These are phyloP conservation scores for Tympanopsis confertula DNA, from an alignment of 2,329 filamentous ascomycete genomes.

Conservation along the genomic window DNA sequence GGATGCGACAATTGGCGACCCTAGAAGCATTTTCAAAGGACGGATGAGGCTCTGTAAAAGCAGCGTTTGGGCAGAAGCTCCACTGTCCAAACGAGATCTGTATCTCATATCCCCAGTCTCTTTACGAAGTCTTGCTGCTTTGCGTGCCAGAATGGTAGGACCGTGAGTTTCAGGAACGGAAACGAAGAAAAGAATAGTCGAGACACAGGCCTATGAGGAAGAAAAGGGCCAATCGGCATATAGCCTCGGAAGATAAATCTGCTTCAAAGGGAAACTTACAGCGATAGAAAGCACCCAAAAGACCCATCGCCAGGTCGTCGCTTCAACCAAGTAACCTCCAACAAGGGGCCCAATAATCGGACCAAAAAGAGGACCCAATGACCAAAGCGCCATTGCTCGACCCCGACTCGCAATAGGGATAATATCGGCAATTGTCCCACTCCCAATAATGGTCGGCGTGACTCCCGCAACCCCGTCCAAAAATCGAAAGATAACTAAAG, in stretches of 20 bases:
- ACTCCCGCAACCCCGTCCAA: constrained; percentile 51
- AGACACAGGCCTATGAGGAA: constrained; percentile 6
- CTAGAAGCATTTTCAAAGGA: constrained; percentile 32
- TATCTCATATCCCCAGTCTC: constrained; percentile 37
- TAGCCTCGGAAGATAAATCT: constrained; percentile 2
- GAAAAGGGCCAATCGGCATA: background rate
- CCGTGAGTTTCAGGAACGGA: constrained; percentile 35
- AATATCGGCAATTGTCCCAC: constrained; percentile 56
- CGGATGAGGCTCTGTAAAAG: constrained; percentile 31
- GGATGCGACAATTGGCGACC: constrained; percentile 29
- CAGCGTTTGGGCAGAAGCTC: background rate
- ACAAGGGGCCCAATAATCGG: constrained; percentile 33
- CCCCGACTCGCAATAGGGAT: constrained; percentile 44
- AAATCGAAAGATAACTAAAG: constrained; percentile 47
- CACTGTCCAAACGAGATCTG: constrained; percentile 25
- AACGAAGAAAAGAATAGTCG: constrained; percentile 16
- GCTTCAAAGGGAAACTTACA: constrained; percentile 2
- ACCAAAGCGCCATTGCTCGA: constrained; percentile 38
- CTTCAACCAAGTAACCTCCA: constrained; percentile 28
- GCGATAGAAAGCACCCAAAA: constrained; percentile 33
- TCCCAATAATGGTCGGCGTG: constrained; percentile 51
- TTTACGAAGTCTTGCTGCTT: constrained; percentile 27
- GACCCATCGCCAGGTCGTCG: constrained; percentile 34
- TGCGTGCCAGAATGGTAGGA: constrained; percentile 30
- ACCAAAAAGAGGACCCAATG: constrained; percentile 30